Evolutionary conservation across 2,329 filamentous ascomycete genomes (phyloP).

Genomic region (Dactylonectria estremocensis): DNA sequence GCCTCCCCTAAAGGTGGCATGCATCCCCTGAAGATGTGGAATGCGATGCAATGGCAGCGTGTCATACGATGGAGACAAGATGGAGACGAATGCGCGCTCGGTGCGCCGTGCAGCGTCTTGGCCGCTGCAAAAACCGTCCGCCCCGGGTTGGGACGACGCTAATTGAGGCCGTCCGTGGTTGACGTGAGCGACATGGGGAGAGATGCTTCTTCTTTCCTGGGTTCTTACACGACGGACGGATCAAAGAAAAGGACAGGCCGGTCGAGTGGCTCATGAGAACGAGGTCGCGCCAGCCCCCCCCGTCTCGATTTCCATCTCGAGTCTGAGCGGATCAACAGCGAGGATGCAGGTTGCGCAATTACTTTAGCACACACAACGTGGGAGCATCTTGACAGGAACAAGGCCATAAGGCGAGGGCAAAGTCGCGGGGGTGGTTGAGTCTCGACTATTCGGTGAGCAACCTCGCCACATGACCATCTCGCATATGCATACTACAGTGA

Average conservation of each 20-base stretch:
- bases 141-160: conserved; percentile 16
- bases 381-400: neutral
- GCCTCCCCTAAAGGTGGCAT: neutral
- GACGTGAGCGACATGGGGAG: neutral
- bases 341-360: neutral
- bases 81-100: conserved; percentile 7
- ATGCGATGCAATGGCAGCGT: neutral
- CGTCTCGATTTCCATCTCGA: neutral
- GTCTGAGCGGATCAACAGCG: neutral
- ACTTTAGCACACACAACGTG: neutral
- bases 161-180: neutral
- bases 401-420: no score
- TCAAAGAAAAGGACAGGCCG: neutral
- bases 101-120: conserved; percentile 5
- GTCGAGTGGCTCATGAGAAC: neutral
- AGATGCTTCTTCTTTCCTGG: neutral
- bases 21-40: neutral
- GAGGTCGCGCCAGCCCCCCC: neutral
- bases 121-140: neutral
- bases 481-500: neutral
- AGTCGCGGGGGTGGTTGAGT: no score
- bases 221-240: no score
- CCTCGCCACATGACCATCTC: neutral
- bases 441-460: no score
- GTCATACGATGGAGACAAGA: conserved; percentile 10